phyloP scores from a whole-genome alignment of 2,329 filamentous ascomycete genomes.

The Capronia epimyces region DNA sequence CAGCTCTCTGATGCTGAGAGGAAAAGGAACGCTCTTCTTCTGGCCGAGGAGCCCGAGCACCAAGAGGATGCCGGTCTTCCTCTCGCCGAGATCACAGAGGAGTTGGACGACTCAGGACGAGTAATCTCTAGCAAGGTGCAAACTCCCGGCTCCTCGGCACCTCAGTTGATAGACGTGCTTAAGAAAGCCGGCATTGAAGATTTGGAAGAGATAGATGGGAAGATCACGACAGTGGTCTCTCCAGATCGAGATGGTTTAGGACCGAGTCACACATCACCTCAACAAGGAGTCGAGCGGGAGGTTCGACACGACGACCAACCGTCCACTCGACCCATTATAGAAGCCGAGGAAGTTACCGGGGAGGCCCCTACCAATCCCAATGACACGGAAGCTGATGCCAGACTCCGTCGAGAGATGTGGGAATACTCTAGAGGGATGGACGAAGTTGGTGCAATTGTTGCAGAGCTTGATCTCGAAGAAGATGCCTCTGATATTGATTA shows the following conservation, averaged over 20 bases:
- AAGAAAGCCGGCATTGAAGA: conserved; percentile 68
- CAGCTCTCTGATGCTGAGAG: conserved; percentile 65
- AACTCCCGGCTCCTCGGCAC: conserved; percentile 61
- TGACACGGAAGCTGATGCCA: conserved; percentile 75
- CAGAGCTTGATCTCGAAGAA: conserved; percentile 80
- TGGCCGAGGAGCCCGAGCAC: conserved; percentile 56
- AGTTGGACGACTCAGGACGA: conserved; percentile 85
- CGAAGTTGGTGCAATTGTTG: conserved; percentile 86
- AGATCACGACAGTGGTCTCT: conserved; percentile 14
- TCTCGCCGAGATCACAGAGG: conserved; percentile 84
- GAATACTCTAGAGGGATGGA: conserved; percentile 66
- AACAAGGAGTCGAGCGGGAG: neutral
- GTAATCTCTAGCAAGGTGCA: conserved; percentile 64
- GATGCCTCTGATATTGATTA: conserved; percentile 45
- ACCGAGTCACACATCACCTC: neutral
- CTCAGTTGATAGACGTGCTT: conserved; percentile 65
- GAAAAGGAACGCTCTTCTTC: conserved; percentile 59
- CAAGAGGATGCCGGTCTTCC: conserved; percentile 66
- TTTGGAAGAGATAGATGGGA: conserved; percentile 30
- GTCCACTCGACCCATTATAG: neutral
- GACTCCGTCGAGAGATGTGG: conserved; percentile 79
- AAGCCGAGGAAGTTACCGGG: neutral
- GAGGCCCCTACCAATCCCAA: conserved; percentile 35
- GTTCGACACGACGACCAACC: neutral
- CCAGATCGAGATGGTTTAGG: conserved; percentile 1